Evolutionary conservation across 371 early-diverging fungal genomes (phyloP), one percentile per base, ranked within the genome.

Genomic region (Rhizopus delemar): DNA sequence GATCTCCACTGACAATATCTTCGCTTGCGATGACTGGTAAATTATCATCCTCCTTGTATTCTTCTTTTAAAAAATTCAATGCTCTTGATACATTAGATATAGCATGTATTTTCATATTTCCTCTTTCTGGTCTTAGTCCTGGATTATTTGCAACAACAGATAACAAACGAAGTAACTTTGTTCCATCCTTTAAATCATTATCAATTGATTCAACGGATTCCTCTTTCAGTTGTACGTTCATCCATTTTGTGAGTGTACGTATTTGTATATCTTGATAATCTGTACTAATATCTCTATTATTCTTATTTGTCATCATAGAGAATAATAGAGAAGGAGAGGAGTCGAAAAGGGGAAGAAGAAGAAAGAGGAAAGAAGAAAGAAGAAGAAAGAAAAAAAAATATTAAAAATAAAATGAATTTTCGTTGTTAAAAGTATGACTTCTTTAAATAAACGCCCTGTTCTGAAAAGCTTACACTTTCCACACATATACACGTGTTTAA

Each of bases 1-100:
- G 58, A 67, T 93, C 90, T 11, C 93, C 92, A 67, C 92, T 90
- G 22, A 92, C 89, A 43, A 95, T 90, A 57, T 92, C 91, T 56
- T 86, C 89, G 38, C 84, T 80, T 33, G 90, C 92, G 58, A 93
- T 86, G 53, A 89, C 86, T n/a, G 86, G 76, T 41, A 93, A 65
- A 28, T 79, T 69, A 9, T 22, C 22, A 36, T 80, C 83, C 4
- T 85, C 81, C 32, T 83, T 85, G 28, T 80, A 65, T 46, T 82
- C 79, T 35, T 77, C 64, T 63, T 85, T 77, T 33, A 95, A 66
- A 63, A 85, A 91, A 16, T 77, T 73, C 41, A 95, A 69, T 5
- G 89, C 83, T 56, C 81, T 87, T 62, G 86, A 75, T 55, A 92
- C 87, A 71, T 93, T 95, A 41, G 91, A 86, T 53, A 93, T 77